Evolutionary conservation across 805 yeast species (phyloP), one percentile per base, ranked within the genome.

Genomic region (Candida awuae): DNA sequence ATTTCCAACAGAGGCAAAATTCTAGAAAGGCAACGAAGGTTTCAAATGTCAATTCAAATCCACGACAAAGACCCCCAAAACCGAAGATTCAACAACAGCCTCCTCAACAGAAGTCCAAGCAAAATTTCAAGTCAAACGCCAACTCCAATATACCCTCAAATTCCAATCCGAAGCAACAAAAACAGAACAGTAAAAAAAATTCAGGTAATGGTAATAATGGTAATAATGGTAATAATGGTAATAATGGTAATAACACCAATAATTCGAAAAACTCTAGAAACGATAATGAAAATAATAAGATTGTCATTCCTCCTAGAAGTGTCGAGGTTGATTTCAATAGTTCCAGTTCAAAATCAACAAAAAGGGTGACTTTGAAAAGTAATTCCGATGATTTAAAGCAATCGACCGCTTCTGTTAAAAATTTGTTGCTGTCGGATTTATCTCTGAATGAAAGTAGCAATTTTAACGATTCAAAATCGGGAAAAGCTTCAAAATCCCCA

Each of bases 131-230:
- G n/a, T 15, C 38, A 25, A 33, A 17, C 15, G 26, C 3, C 13
- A 23, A 8, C 14, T n/a, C 8, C 21, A 22, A 17, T 9, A 27
- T 25, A 10, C 8, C 7, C n/a, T 6, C 13, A 6, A 9, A 14
- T 10, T 10, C 12, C 10, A 15, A 37, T 8, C 14, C 12, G 14
- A 18, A 28, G 12, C 19, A 16, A n/a, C 8, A 23, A 14, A 21
- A 35, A 18, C 29, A 21, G 16, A 34, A 70, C 68, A 45, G 56
- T 71, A 20, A 58, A 73, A 38, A 69, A 70, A 47, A 70, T 74
- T 27, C 84, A 77, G 53, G 74, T 73, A 51, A 73, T 76, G 55
- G 61, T 71, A 36, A 61, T 80, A 8, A 8, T 2, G 15, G 16
- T 15, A 37, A 30, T 27, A 64, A 76, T 29, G 75, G 76, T 40